Evolutionary conservation across 306 rosid species (phyloP), one percentile per base, ranked within the genome.

Genomic region (Dalbergia cochinchinensis): DNA sequence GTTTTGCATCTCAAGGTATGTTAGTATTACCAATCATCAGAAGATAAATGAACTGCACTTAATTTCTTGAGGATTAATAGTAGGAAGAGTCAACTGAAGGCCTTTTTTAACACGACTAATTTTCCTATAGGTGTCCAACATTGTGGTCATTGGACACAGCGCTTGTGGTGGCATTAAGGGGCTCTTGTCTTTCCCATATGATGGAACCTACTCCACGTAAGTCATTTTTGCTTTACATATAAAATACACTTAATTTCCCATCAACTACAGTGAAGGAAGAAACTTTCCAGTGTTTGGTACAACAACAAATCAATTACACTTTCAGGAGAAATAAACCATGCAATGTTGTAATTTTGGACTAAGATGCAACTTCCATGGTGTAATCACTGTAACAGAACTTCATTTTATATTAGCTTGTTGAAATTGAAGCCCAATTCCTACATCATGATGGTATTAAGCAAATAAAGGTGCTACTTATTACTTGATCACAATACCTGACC

Each of bases 91-190:
- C 14, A 22, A 22, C 26, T 22, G 26, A 54, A 34, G 9, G 37
- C 7, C 26, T 22, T 22, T 15, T 19, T 45, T 78, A 44, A 78
- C 22, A 41, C 6, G 58, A 57, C 2, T 50, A 39, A 60, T 73
- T 35, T 44, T 45, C 26, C 15, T 34, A 54, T 76, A 95, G 99
- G 99, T 95, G 44, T 80, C 87, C 70, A 76, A 91, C 83, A 95
- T 95, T 79, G 87, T 86, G 45, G 87, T 86, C 61, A 86, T 86
- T 80, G 90, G 90, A 11, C 98, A 94, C 90, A 94, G 98, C 54
- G 97, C 94, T 85, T 91, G 98, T 85, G 98, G 98, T 60, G 98
- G 98, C 59, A 92, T 94, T 20, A 94, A 94, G 90, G 98, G 94
- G 14, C 98, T 94, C 65, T 12, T 94, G 85, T 87, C 94, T 18